Base-by-base conservation (phyloP, 305 asterid genomes). In the Fraxinus velutina region DNA sequence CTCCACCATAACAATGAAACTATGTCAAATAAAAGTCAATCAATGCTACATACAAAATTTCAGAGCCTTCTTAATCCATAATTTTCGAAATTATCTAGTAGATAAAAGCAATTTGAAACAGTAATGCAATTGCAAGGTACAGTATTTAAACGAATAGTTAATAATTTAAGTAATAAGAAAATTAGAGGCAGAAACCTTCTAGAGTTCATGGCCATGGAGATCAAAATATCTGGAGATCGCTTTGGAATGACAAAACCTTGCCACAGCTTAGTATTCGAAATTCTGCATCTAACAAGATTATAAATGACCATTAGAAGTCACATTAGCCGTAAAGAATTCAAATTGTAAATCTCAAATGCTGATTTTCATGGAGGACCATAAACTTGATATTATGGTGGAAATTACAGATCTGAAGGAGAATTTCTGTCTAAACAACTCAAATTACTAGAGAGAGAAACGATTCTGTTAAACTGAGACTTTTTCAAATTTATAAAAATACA, bases 161-260 rank as follows among this genome's bases (percentile, higher is more conserved):
- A n/a, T 19, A 52, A 52, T 17, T n/a, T 10, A 29, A 12, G 6
- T 13, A 60, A 12, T 66, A 29, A 66, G 19, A 66, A 27, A 29
- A 10, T 66, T 37, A 72, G 42, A 52, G 47, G 52, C 64, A 75
- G 39, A 21, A 57, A 88, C 93, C 93, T 88, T 79, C 88, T 84
- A 34, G 93, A 86, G 84, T 90, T 90, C 93, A 90, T 87, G 22
- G 81, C 79, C 79, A 72, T 17, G 9, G 76, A 83, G 83, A 78
- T 47, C 80, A 15, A 75, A 79, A 37, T 62, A 66, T 64, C 76
- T 12, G 82, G 62, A 60, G 73, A 27, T 66, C 1, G 29, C 19
- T 66, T 9, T 12, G 19, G 33, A 5, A 27, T 27, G 29, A 12
- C 73, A 66, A 27, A 66, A 66, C 36, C 73, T 27, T 66, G 73